These are phyloP conservation scores for Ascochyta pisi DNA, from an alignment of 2,329 filamentous ascomycete genomes.

Conservation along the genomic window DNA sequence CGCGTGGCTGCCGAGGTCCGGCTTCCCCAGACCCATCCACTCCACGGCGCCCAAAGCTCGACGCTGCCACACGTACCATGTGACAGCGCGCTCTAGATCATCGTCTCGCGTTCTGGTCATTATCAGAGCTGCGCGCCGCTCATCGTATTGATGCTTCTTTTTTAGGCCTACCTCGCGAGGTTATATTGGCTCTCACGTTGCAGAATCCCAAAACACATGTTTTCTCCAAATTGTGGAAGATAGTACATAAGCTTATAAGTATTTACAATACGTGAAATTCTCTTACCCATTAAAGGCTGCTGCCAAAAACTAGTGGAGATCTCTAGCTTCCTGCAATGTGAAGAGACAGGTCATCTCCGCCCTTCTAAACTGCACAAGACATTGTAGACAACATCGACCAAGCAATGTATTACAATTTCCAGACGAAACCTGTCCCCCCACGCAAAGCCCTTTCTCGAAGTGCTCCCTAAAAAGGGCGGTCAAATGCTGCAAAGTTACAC, in stretches of 20 bases:
- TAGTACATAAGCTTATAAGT: no score
- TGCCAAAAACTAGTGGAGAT: no score
- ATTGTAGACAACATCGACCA: neutral
- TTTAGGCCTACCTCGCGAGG: neutral
- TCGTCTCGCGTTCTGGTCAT: neutral
- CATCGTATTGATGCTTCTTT: neutral
- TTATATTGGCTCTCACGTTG: no score
- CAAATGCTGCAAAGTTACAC: neutral
- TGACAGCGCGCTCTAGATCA: neutral
- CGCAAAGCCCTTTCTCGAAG: neutral
- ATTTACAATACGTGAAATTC: no score
- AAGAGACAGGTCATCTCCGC: neutral
- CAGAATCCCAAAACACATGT: no score
- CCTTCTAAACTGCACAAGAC: neutral
- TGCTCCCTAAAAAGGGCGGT: constrained; percentile 1
- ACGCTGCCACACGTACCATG: constrained; percentile 4
- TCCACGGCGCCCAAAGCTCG: constrained; percentile 2
- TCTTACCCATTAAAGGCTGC: no score
- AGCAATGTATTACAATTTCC: neutral
- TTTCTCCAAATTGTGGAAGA: no score
- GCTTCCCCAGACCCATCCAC: constrained; percentile 18
- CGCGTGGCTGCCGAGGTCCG: constrained; percentile 44
- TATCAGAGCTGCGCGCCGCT: neutral
- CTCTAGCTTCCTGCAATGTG: no score
- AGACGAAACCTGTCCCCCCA: neutral